phyloP scores from a whole-genome alignment of 2,329 filamentous ascomycete species.

The Delphinella strobiligena region DNA sequence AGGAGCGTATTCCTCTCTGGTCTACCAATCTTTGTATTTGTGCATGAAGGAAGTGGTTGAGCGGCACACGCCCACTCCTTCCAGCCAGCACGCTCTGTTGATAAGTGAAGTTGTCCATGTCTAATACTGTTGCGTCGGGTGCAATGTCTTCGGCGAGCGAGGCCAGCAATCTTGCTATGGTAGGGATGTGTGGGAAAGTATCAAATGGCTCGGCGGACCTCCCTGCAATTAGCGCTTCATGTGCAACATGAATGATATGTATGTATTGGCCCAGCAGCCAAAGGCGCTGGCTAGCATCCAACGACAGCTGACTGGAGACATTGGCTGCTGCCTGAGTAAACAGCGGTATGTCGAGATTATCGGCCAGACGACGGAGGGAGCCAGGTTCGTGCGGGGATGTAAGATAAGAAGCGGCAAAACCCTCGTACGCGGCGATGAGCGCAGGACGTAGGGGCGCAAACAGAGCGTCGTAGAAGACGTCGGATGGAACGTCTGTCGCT shows the following conservation, averaged over 20 bases:
- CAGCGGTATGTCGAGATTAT: conserved; percentile 12
- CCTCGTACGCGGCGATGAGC: conserved; percentile 26
- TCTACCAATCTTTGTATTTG: conserved; percentile 63
- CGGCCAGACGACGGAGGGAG: conserved; percentile 15
- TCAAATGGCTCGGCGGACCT: conserved; percentile 16
- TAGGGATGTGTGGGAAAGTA: conserved; percentile 33
- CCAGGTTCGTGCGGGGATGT: conserved; percentile 16
- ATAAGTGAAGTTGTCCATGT: conserved; percentile 21
- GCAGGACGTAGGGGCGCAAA: conserved; percentile 19
- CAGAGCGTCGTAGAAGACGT: conserved; percentile 18
- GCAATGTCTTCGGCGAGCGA: conserved; percentile 45
- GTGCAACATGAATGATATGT: conserved; percentile 17
- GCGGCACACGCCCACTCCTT: conserved; percentile 15
- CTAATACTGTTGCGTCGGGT: conserved; percentile 29
- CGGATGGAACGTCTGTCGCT: conserved; percentile 10
- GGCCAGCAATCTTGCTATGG: conserved; percentile 44
- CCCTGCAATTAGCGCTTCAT: not conserved
- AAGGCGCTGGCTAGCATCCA: conserved; percentile 24
- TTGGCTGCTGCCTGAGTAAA: conserved; percentile 1
- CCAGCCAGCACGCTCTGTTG: conserved; percentile 34
- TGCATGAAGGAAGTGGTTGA: conserved; percentile 43
- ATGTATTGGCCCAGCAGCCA: conserved; percentile 51
- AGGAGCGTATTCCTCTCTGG: conserved; percentile 54
- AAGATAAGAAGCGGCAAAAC: conserved; percentile 23
- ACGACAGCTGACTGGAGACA: not conserved